Evolutionary conservation across 2,329 filamentous ascomycete species (phyloP).

Genomic region (Scolecobasidium constrictum): DNA sequence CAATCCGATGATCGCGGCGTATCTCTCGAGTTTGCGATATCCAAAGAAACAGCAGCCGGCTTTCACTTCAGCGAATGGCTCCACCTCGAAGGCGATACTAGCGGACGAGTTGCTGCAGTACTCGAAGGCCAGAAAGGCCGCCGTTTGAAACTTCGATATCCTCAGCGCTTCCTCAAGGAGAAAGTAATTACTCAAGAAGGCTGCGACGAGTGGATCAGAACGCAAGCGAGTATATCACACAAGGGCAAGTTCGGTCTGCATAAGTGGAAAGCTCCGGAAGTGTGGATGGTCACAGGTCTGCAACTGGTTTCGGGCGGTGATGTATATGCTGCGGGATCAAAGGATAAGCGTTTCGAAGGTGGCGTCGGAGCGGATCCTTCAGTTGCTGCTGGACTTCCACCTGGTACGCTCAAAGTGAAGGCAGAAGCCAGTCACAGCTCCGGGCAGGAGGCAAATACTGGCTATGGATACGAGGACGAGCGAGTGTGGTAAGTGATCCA

Average conservation of each 20-base stretch:
- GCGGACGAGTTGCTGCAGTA: constrained; percentile 1
- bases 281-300: constrained; percentile 12
- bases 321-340: constrained; percentile 7
- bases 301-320: constrained; percentile 11
- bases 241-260: constrained; percentile 4
- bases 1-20: constrained; percentile 6
- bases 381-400: constrained; percentile 7
- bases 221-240: constrained; percentile 10
- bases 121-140: constrained; percentile 9
- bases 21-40: constrained; percentile 10
- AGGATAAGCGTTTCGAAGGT: not conserved
- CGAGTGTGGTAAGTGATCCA: too few relatives aligned
- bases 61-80: constrained; percentile 10
- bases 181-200: constrained; percentile 10
- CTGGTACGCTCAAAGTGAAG: constrained; percentile 7
- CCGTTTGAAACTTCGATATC: constrained; percentile 9
- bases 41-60: constrained; percentile 8
- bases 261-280: constrained; percentile 10
- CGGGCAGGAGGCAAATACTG: constrained; percentile 8
- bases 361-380: constrained; percentile 8
- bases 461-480: constrained; percentile 11
- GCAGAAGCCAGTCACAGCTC: constrained; percentile 8
- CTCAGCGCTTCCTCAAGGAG: constrained; percentile 7
- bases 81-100: constrained; percentile 3
- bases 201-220: constrained; percentile 9